Base-by-base conservation (phyloP, 768 basidiomycete genomes). In the Mycena crocata region DNA sequence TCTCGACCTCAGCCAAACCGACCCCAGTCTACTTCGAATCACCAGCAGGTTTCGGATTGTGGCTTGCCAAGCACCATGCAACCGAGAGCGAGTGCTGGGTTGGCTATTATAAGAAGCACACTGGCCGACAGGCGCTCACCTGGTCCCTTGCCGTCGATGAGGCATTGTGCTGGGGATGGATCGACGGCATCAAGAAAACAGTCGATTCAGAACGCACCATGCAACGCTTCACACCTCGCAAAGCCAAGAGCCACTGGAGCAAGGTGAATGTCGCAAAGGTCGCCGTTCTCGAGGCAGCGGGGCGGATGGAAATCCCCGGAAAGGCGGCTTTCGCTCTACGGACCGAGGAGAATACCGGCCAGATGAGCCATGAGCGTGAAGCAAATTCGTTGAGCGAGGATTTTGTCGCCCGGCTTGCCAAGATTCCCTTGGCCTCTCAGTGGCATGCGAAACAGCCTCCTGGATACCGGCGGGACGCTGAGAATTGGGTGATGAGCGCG, bases 171-270 rank as follows among this genome's bases (percentile, higher is more conserved):
- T 60, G 58, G 58, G 65, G 59, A 14, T 61, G 65, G 65, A 66
- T 66, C 17, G 52, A 66, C 45, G 65, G 65, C 10, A 10, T 55
- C 19, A 48, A 23, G 23, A 59, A 60, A 51, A 40, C 58, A 23
- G 65, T 66, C 45, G 65, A 61, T 49, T 58, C 31, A 9, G 54
- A 60, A 28, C 59, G 65, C 44, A 49, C 30, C n/a, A 42, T 48
- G 24, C 58, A 60, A 32, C 65, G 65, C 44, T 66, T 66, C 51
- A 66, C 65, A 17, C 59, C 65, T 45, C 65, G 65, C 30, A 60
- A 57, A 23, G 39, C 50, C 44, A 66, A 56, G 37, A 66, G 65
- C 35, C 65, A 61, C 35, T 66, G 65, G 65, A 66, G 65, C 40
- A 54, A 55, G 24, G 59, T 61, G 52, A 66, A 66, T 32, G 57